phyloP scores from a whole-genome alignment of 371 early-diverging fungal genomes.

The Lichtheimia hyalospora region DNA sequence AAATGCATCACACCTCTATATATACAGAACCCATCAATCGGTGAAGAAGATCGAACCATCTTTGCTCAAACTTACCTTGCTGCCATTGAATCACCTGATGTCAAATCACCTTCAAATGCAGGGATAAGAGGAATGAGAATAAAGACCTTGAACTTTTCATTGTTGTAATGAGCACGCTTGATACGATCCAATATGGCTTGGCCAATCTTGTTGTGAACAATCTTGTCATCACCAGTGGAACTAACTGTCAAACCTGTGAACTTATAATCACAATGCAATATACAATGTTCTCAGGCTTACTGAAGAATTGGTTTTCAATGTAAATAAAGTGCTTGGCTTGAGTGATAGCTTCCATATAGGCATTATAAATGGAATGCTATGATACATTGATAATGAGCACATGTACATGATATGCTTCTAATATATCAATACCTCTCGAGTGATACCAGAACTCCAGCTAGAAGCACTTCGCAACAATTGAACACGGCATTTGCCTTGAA shows the following conservation, averaged over 20 bases:
- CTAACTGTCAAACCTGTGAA: constrained; percentile 21
- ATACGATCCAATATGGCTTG: constrained; percentile 81
- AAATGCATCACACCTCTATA: constrained; percentile 72
- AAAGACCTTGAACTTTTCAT: constrained; percentile 76
- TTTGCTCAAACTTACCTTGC: constrained; percentile 41
- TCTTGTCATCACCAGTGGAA: constrained; percentile 42
- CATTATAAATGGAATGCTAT: constrained; percentile 81
- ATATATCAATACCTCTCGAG: constrained; percentile 37
- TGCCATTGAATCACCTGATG: constrained; percentile 71
- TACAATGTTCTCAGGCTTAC: constrained; percentile 43
- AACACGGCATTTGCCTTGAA: constrained; percentile 65
- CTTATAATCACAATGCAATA: not conserved
- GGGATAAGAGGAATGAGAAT: constrained; percentile 91
- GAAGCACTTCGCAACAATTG: constrained; percentile 72
- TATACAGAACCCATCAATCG: not conserved
- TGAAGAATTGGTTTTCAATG: constrained; percentile 97
- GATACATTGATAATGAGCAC: not conserved
- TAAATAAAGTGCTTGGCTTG: constrained; percentile 86
- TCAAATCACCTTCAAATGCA: constrained; percentile 86
- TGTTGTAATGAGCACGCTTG: constrained; percentile 64
- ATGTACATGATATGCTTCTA: not conserved
- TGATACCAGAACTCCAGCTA: constrained; percentile 69
- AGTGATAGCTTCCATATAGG: constrained; percentile 78
- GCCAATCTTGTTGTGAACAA: constrained; percentile 45
- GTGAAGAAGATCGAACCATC: not conserved